Evolutionary conservation across 805 yeast genomes (phyloP).

Genomic region (Myxozyma monticola): DNA sequence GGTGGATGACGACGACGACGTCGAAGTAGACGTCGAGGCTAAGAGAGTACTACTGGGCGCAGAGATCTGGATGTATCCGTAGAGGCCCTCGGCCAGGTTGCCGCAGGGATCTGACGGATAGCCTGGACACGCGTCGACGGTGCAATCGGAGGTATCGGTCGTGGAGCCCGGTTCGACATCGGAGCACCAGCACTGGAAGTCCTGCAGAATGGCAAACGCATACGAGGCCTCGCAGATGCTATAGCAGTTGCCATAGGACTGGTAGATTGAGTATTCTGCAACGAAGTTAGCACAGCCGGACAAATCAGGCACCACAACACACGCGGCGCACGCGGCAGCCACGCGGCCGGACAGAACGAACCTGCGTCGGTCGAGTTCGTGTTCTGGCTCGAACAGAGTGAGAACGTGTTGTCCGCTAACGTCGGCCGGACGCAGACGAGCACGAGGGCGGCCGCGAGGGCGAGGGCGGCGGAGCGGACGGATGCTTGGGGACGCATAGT

Average conservation of each 20-base stretch:
- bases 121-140: constrained; percentile 46
- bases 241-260: constrained; percentile 55
- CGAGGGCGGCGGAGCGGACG: not conserved
- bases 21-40: constrained; percentile 16
- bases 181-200: constrained; percentile 63
- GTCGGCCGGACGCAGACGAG: too few relatives aligned
- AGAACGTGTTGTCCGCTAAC: constrained; percentile 43
- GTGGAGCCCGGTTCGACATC: constrained; percentile 50
- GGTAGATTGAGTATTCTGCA: constrained; percentile 34
- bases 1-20: constrained; percentile 16
- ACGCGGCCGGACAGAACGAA: too few relatives aligned
- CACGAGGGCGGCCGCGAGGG: not conserved
- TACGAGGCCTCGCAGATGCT: constrained; percentile 44
- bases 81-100: constrained; percentile 45
- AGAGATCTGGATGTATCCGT: constrained; percentile 52
- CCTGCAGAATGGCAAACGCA: constrained; percentile 56
- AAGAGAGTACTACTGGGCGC: constrained; percentile 38
- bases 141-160: constrained; percentile 39
- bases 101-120: constrained; percentile 49
- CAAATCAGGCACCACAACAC: too few relatives aligned
- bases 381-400: not conserved
- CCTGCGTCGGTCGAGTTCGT: too few relatives aligned
- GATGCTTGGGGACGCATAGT: too few relatives aligned
- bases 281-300: too few relatives aligned
- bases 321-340: too few relatives aligned